Conservation (phyloP, 805 yeast genomes). For the Torulaspora quercuum region DNA sequence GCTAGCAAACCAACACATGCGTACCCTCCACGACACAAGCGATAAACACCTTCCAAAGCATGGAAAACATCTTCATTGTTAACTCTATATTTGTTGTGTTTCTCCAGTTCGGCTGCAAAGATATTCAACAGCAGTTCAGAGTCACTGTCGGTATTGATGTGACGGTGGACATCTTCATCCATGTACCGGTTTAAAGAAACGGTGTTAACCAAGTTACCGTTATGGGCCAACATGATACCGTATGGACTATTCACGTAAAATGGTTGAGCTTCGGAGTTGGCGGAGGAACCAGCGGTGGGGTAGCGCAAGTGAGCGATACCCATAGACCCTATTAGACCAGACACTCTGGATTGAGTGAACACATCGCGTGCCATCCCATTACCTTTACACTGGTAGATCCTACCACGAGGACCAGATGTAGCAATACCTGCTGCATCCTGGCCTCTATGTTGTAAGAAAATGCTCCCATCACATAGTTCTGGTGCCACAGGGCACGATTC, state of each 20-base stretch:
- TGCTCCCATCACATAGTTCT: constrained; percentile 86
- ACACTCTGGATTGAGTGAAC: constrained; percentile 77
- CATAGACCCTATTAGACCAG: constrained; percentile 83
- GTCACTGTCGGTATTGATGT: constrained; percentile 95
- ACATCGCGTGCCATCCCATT: constrained; percentile 99
- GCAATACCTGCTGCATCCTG: constrained; percentile 99
- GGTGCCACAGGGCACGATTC: constrained; percentile 72
- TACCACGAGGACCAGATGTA: constrained; percentile 89
- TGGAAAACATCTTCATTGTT: constrained; percentile 83
- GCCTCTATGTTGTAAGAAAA: constrained; percentile 93
- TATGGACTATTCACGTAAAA: constrained; percentile 96
- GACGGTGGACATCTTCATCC: constrained; percentile 94
- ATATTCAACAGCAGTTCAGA: constrained; percentile 85
- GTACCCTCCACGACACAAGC: constrained; percentile 88
- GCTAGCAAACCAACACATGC: constrained; percentile 95
- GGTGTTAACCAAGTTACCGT: constrained; percentile 92
- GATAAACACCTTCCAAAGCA: constrained; percentile 80
- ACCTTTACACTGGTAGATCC: constrained; percentile 96
- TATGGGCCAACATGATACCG: constrained; percentile 86
- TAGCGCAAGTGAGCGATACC: constrained; percentile 93
- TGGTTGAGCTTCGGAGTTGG: constrained; percentile 97
- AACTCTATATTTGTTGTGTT: constrained; percentile 88
- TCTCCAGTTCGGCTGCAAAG: constrained; percentile 88
- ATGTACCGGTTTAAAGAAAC: constrained; percentile 69
- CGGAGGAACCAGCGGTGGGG: constrained; percentile 96